A percentile compares a stretch with the other conserved stretches of the same genome.
These are phyloP conservation scores for Fusarium sp. DNA, from an alignment of 2,329 filamentous ascomycete species.

Conservation along the genomic window DNA sequence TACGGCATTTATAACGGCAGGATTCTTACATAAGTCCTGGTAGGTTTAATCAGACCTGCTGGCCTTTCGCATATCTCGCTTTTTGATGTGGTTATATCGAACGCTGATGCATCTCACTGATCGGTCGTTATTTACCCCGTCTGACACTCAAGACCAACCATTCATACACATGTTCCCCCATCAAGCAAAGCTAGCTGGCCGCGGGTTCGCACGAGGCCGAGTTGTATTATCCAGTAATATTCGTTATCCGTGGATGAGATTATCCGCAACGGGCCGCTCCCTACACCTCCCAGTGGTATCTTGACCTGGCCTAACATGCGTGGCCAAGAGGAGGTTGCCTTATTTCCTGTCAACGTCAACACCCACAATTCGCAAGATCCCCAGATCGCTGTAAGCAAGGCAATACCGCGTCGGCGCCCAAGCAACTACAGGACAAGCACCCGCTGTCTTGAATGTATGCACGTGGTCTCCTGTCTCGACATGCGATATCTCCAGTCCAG, in stretches of 20 bases:
- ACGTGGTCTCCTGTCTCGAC: conserved; percentile 81
- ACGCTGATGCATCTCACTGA: not conserved
- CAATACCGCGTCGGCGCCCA: conserved; percentile 84
- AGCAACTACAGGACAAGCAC: conserved; percentile 75
- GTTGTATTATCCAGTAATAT: not conserved
- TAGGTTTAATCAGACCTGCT: not conserved
- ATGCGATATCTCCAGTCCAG: conserved; percentile 78
- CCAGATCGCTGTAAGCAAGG: conserved; percentile 80
- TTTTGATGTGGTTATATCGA: conserved; percentile 6
- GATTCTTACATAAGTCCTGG: no score
- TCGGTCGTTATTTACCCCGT: conserved; percentile 46
- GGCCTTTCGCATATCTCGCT: conserved; percentile 14
- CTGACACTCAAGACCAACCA: conserved; percentile 38
- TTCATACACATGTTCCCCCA: conserved; percentile 1
- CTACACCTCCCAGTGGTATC: not conserved
- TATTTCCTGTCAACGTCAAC: conserved; percentile 64
- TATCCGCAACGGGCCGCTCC: not conserved
- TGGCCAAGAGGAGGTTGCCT: not conserved
- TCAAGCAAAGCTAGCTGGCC: not conserved
- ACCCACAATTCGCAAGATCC: conserved; percentile 78
- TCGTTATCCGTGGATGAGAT: not conserved
- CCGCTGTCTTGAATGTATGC: conserved; percentile 78
- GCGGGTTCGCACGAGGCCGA: not conserved
- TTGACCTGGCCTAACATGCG: not conserved
- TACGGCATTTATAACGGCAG: not conserved